Conservation (phyloP, 2,329 filamentous ascomycete species). For the Paecilomyces fulvus region DNA sequence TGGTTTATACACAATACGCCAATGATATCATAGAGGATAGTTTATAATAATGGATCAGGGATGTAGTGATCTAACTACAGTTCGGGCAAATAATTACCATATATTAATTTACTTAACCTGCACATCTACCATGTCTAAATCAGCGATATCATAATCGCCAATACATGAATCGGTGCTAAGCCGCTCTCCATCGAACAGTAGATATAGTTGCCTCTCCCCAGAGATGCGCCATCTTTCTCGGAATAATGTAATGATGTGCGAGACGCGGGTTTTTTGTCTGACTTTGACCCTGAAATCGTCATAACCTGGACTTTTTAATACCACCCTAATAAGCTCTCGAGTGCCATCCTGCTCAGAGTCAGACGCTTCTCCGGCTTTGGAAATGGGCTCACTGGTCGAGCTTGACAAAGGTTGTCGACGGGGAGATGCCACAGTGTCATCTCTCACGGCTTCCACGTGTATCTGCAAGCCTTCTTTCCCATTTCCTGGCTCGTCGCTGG, state of each 20-base stretch:
- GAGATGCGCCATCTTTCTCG: conserved; percentile 46
- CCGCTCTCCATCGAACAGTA: conserved; percentile 69
- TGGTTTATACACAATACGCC: background rate
- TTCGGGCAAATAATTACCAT: background rate
- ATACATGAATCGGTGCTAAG: conserved; percentile 55
- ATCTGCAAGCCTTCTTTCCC: conserved; percentile 50
- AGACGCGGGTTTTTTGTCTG: conserved; percentile 46
- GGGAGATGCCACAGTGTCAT: conserved; percentile 46
- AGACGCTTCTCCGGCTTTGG: background rate
- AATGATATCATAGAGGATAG: background rate
- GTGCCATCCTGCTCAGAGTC: conserved; percentile 11
- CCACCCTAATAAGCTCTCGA: conserved; percentile 35
- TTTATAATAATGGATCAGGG: background rate
- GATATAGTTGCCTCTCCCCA: conserved; percentile 45
- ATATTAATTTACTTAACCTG: conserved; percentile 45
- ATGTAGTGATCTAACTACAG: background rate
- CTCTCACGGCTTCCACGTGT: conserved; percentile 70
- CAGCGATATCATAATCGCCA: conserved; percentile 60
- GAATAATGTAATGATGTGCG: conserved; percentile 56
- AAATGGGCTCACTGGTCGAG: conserved; percentile 11
- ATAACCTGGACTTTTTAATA: conserved; percentile 44
- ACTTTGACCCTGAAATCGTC: conserved; percentile 43
- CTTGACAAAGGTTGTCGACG: conserved; percentile 9
- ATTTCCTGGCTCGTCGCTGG: conserved; percentile 39
- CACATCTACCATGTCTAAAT: conserved; percentile 69